phyloP scores from a whole-genome alignment of 768 basidiomycete species.

The Boletus sensibilis region DNA sequence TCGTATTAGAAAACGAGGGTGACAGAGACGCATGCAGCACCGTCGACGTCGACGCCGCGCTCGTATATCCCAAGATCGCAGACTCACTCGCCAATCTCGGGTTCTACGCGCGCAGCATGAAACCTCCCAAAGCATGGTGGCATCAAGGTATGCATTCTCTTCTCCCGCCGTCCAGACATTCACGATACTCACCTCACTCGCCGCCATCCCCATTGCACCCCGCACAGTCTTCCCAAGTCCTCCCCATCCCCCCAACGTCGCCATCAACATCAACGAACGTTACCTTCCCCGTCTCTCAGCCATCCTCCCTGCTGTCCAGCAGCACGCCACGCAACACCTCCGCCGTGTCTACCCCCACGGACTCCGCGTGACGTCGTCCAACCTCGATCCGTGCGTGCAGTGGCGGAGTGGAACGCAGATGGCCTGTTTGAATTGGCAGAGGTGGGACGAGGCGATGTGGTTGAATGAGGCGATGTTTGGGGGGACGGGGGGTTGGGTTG shows the following conservation, averaged over 20 bases:
- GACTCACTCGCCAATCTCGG: constrained; percentile 55
- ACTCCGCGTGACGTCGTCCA: constrained; percentile 53
- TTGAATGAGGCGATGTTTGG: constrained; percentile 64
- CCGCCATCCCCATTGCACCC: too few relatives aligned
- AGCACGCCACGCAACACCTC: constrained; percentile 43
- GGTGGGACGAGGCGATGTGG: constrained; percentile 56
- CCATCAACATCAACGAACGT: constrained; percentile 64
- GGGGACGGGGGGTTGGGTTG: constrained; percentile 54
- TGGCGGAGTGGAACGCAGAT: constrained; percentile 61
- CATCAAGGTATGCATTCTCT: constrained; percentile 30
- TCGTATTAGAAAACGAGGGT: not conserved
- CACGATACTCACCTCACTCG: not conserved
- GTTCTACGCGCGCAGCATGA: constrained; percentile 62
- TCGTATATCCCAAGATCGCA: constrained; percentile 38
- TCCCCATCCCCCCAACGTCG: constrained; percentile 38
- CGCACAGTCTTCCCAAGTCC: constrained; percentile 15
- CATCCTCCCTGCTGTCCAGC: constrained; percentile 38
- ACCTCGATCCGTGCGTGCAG: constrained; percentile 50
- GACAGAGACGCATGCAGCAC: constrained; percentile 21
- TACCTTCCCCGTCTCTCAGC: constrained; percentile 41
- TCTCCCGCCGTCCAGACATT: not conserved
- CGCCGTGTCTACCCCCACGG: constrained; percentile 60
- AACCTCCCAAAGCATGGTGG: constrained; percentile 54
- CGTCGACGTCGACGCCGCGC: constrained; percentile 1
- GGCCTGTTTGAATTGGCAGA: constrained; percentile 61